A percentile compares a stretch with the other conserved stretches of the same genome.
Conservation (phyloP, 176 grass and related monocot genomes). For the Guadua angustifolia region DNA sequence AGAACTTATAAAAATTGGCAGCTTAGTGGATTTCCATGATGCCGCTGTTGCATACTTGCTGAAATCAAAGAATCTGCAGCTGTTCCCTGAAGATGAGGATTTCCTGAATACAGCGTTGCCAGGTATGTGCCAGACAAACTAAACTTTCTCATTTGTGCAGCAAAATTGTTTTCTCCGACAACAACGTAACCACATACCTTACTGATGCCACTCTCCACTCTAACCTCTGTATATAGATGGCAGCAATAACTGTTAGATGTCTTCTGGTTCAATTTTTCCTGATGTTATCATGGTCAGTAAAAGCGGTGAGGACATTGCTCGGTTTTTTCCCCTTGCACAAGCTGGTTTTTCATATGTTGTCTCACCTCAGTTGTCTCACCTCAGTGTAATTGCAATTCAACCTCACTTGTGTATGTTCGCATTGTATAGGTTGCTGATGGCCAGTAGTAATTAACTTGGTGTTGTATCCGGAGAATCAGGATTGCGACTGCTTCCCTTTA, state of each 20-base stretch:
- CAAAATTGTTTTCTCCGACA: not conserved
- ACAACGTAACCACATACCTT: not conserved
- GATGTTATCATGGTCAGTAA: not conserved
- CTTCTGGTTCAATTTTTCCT: not conserved
- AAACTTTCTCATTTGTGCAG: not conserved
- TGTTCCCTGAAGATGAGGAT: conserved; percentile 67
- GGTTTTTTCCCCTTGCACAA: not conserved
- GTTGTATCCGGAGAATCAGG: not conserved
- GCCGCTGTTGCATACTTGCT: conserved; percentile 57
- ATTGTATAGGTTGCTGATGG: conserved; percentile 23
- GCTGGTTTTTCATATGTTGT: not conserved
- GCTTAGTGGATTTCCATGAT: conserved; percentile 61
- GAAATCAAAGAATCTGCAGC: conserved; percentile 65
- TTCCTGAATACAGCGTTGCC: conserved; percentile 42
- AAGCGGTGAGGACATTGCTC: not conserved
- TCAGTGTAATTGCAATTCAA: not conserved
- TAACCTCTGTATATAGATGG: not conserved
- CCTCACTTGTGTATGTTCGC: not conserved
- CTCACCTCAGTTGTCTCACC: not conserved
- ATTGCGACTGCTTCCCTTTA: not conserved
- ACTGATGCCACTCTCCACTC: not conserved
- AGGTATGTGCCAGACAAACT: conserved; percentile 10
- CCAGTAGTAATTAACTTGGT: not conserved
- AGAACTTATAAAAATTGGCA: conserved; percentile 57
- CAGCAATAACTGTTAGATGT: not conserved